Evolutionary conservation across 768 basidiomycete species (phyloP), one percentile per base, ranked within the genome.

Genomic region (Cubamyces sp.): DNA sequence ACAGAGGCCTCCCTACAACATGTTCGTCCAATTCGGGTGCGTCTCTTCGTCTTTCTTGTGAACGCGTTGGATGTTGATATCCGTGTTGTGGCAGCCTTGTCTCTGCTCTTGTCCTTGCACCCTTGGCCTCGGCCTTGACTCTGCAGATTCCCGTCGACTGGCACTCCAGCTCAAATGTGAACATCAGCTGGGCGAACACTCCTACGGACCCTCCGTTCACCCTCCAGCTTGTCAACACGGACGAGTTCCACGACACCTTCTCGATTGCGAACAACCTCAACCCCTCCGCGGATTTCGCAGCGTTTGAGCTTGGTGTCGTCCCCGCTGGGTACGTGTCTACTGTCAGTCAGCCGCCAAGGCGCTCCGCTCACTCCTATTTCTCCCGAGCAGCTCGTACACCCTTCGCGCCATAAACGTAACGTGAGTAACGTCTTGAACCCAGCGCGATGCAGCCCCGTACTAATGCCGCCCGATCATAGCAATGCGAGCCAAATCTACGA

Each of bases 221-320:
- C 19, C 37, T 88, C 16, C 77, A 83, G 71, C 73, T 89, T 57
- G 53, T 65, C 50, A 85, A 87, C 72, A 54, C 66, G 21, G 18
- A 66, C 0, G 23, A 28, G 0, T 89, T 88, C 80, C 76, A 87
- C 74, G 73, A 83, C 57, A 56, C 76, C 0, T 83, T 79, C 50
- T 86, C 82, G 48, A 78, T 90, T 57, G 81, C 79, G 14, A 86
- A 81, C 77, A 84, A 83, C 61, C 75, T 89, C 1, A 59, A 75
- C 21, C 76, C 83, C 0, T 42, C 74, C 1, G 14, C 54, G 5
- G 75, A 76, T 0, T 40, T 66, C 1, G 1, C 82, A 2, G 77
- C 75, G 0, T 15, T 88, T n/a, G 41, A 53, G 0, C 61, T 88
- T 3, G 85, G 85, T 18, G 52, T 75, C 19, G 77, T 88, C 26